phyloP scores from a whole-genome alignment of 148 eudicot species.

The Vaccinium corymbosum region DNA sequence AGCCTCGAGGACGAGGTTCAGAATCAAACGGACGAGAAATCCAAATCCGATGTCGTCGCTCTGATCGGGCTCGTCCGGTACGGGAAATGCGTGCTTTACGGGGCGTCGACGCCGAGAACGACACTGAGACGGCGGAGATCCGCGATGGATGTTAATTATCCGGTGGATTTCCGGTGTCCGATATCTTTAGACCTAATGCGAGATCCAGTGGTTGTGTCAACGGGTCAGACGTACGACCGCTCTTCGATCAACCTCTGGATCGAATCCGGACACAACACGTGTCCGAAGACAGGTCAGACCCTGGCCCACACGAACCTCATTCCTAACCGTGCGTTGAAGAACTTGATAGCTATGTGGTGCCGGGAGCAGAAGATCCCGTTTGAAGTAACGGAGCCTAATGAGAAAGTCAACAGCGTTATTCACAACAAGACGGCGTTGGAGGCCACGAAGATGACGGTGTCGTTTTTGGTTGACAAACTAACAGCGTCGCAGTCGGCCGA shows the following conservation, averaged over 20 bases:
- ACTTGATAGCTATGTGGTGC: conserved; percentile 84
- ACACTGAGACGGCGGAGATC: conserved; percentile 31
- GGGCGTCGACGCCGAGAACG: conserved; percentile 42
- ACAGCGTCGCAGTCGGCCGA: conserved; percentile 27
- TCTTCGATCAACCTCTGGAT: conserved; percentile 61
- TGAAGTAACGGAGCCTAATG: conserved; percentile 36
- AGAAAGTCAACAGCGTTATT: conserved; percentile 27
- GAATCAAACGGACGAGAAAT: conserved; percentile 62
- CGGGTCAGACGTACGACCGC: conserved; percentile 94
- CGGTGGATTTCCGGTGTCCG: conserved; percentile 82
- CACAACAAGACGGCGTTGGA: conserved; percentile 66
- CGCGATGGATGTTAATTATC: conserved; percentile 45
- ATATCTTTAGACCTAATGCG: conserved; percentile 75
- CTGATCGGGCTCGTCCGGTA: conserved; percentile 79
- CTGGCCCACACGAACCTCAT: conserved; percentile 54
- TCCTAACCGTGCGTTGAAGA: conserved; percentile 63
- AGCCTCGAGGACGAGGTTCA: conserved; percentile 70
- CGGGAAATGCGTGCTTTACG: conserved; percentile 76
- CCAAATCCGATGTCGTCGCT: conserved; percentile 49
- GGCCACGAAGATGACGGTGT: conserved; percentile 83
- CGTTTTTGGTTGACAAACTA: conserved; percentile 53
- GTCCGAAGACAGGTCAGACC: conserved; percentile 81
- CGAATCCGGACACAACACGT: conserved; percentile 79
- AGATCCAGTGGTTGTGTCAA: conserved; percentile 83
- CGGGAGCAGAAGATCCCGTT: conserved; percentile 66